Percentiles rank a stretch among this genome's conserved stretches.
Conservation (phyloP, 2,329 filamentous ascomycete species). For the Penicillium hordei region DNA sequence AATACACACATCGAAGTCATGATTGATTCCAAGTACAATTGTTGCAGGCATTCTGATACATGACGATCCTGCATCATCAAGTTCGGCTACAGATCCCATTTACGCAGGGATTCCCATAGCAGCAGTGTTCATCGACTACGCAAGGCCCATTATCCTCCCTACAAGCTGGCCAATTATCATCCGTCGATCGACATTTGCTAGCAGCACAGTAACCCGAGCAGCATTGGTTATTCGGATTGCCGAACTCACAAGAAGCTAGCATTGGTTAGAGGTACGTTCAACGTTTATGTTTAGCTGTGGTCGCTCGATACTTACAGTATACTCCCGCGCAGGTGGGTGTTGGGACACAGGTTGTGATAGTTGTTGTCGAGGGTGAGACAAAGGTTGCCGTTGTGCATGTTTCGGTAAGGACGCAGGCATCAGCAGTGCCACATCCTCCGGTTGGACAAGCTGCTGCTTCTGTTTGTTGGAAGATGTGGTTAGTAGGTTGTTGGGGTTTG, state of each 20-base stretch:
- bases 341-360: conserved; percentile 26
- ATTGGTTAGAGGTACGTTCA: not conserved
- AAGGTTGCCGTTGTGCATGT: conserved; percentile 27
- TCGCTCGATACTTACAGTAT: conserved; percentile 21
- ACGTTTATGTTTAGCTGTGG: not conserved
- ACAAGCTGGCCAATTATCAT: conserved; percentile 29
- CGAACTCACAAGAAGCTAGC: conserved; percentile 21
- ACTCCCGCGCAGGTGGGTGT: conserved; percentile 27
- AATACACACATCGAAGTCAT: not conserved
- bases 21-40: not conserved
- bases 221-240: conserved; percentile 19
- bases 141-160: conserved; percentile 30
- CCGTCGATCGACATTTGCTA: conserved; percentile 30
- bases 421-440: conserved; percentile 16
- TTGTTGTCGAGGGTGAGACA: conserved; percentile 18
- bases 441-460: conserved; percentile 4
- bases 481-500: not conserved
- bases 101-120: conserved; percentile 30
- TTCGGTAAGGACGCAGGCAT: conserved; percentile 24
- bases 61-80: not conserved
- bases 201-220: conserved; percentile 35
- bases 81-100: conserved; percentile 23
- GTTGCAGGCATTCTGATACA: not conserved
- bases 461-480: not conserved
- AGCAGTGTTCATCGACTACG: conserved; percentile 29